Evolutionary conservation across 768 basidiomycete species (phyloP), one percentile per base, ranked within the genome.

Genomic region (Asterophora lycoperdoides): DNA sequence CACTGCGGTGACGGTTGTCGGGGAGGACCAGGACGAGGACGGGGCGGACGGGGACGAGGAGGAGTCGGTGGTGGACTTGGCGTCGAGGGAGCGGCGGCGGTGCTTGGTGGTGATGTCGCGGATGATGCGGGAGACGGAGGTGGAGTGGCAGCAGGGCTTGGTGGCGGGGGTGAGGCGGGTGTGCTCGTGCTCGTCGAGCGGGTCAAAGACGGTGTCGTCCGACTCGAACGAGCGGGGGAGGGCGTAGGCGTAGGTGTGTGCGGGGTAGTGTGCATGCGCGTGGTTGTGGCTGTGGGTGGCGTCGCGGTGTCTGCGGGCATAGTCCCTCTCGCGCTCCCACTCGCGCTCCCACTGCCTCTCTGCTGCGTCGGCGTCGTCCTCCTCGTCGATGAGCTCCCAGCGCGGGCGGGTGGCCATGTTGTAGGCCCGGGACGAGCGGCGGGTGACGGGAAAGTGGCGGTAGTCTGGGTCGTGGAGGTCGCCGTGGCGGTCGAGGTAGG

Each of bases 401-500:
- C 52, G 59, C 0, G 71, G 63, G 1, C 67, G 63, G 13, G 56
- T 23, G 11, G 48, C 23, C 19, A 46, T 41, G 37, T 33, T 38
- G 26, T 48, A 55, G 41, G 53, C 46, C 60, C 44, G 51, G 33
- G 56, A 51, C 11, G 48, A 41, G 46, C 28, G 61, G 56, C 11
- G 60, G 4, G 60, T 36, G 30, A 72, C 59, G 23, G 82, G 83
- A 51, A 84, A 84, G 65, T 83, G 73, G 53, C 81, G 72, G 65
- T 75, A 84, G 59, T 84, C 83, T 18, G 83, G 83, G 63, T 84
- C 83, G 58, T 84, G 82, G 19, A 83, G 68, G 63, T 81, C 76
- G 41, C 82, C 83, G 51, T 76, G 69, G 60, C 68, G 69, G 71
- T 84, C 83, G 53, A 83, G 75, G 59, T 82, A 83, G 49, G 74